A percentile compares a stretch with the other conserved stretches of the same genome.
These are phyloP conservation scores for Shiraia sp. DNA, from an alignment of 2,329 filamentous ascomycete species.

Conservation along the genomic window DNA sequence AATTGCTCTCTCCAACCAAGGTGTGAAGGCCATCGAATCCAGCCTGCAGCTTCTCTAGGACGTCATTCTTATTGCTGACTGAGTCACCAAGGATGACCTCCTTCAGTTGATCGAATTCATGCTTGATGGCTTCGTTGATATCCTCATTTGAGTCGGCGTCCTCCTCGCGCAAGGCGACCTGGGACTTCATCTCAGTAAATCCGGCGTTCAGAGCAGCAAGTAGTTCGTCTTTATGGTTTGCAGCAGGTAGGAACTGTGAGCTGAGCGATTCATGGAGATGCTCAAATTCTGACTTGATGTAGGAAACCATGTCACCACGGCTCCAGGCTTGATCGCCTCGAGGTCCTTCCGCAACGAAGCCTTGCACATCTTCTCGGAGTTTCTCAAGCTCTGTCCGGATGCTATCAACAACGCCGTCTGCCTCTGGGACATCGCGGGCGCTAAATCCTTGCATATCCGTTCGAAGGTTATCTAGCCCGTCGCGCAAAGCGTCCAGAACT, in stretches of 20 bases:
- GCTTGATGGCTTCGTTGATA: slow-evolving; percentile 71
- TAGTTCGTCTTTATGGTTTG: slow-evolving; percentile 44
- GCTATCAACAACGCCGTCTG: slow-evolving; percentile 77
- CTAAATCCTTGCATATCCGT: slow-evolving; percentile 81
- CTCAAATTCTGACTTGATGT: slow-evolving; percentile 62
- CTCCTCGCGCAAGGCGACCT: slow-evolving; percentile 42
- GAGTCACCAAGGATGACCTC: slow-evolving; percentile 70
- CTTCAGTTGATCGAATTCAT: slow-evolving; percentile 80
- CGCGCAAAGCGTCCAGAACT: slow-evolving; percentile 82
- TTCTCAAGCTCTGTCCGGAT: slow-evolving; percentile 67
- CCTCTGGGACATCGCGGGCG: slow-evolving; percentile 68
- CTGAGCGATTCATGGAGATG: slow-evolving; percentile 63
- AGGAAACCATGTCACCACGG: slow-evolving; percentile 52
- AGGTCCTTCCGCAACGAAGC: slow-evolving; percentile 51
- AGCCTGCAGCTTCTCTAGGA: slow-evolving; percentile 62
- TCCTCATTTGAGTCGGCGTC: slow-evolving; percentile 49
- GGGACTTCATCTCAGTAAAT: slow-evolving; percentile 47
- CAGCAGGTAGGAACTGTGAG: slow-evolving; percentile 46
- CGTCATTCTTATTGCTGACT: slow-evolving; percentile 62
- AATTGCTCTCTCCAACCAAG: slow-evolving; percentile 44
- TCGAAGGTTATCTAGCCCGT: slow-evolving; percentile 81
- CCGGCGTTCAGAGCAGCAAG: slow-evolving; percentile 45
- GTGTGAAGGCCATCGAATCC: slow-evolving; percentile 54
- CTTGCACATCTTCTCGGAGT: slow-evolving; percentile 64
- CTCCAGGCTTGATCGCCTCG: slow-evolving; percentile 46